Conservation (phyloP, 129 eudicot genomes). For the Sambucus nigra region DNA sequence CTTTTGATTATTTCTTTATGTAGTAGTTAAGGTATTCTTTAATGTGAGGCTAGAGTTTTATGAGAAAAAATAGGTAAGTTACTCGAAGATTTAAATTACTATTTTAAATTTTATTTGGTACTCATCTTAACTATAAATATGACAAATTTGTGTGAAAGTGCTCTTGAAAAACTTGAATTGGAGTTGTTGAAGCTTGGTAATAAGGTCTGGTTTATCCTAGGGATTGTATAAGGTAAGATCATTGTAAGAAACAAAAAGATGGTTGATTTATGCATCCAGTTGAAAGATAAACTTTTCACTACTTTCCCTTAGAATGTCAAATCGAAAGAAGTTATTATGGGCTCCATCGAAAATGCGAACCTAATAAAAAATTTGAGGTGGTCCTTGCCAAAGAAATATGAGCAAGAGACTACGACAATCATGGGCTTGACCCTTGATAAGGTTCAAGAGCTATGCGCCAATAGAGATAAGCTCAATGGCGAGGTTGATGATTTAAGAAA, state of each 20-base stretch:
- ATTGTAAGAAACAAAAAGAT: conserved; percentile 67
- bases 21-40: conserved; percentile 85
- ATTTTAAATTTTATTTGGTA: background rate
- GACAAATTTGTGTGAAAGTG: conserved; percentile 26
- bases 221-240: conserved; percentile 65
- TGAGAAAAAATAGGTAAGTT: conserved; percentile 59
- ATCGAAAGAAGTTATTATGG: conserved; percentile 45
- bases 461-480: conserved; percentile 42
- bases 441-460: conserved; percentile 44
- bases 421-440: conserved; percentile 65
- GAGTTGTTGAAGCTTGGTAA: conserved; percentile 56
- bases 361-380: conserved; percentile 28
- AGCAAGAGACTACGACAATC: conserved; percentile 70
- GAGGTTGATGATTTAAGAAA: conserved; percentile 52
- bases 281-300: conserved; percentile 60
- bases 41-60: conserved; percentile 63
- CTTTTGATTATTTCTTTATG: conserved; percentile 6
- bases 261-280: conserved; percentile 53
- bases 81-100: background rate
- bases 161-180: conserved; percentile 41
- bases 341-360: conserved; percentile 49
- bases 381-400: conserved; percentile 20
- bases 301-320: conserved; percentile 61
- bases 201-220: conserved; percentile 69
- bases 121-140: background rate